Evolutionary conservation across 2,329 filamentous ascomycete species (phyloP), one percentile per base, ranked within the genome.

Genomic region (Beauveria sp.): DNA sequence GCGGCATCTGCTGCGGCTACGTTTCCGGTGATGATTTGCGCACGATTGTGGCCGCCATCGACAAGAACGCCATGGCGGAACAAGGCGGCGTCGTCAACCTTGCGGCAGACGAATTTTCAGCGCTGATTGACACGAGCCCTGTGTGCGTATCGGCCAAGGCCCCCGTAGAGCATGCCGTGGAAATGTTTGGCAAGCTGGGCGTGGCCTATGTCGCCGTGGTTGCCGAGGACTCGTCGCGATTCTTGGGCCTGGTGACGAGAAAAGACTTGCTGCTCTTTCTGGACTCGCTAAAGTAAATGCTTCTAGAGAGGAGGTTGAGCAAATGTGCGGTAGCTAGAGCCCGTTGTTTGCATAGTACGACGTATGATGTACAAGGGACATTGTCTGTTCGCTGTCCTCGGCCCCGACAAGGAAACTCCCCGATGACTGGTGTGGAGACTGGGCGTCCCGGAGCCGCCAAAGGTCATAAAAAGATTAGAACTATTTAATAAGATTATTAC

Each of bases 151-250:
- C 75, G 60, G 76, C 74, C 1, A 76, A 76, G 50, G 81, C 82
- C 49, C 82, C 82, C 10, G 74, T 86, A 66, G 83, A 86, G 68
- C 83, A 82, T 68, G 81, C 77, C 1, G 79, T 84, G 1, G 83
- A 85, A 69, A 80, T 86, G 77, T 85, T 85, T 72, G 78, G 77
- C 3, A 84, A 83, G 67, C 66, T 86, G 47, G 83, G 82, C 0
- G 64, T 85, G 65, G 71, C 81, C 62, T 77, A 84, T 71, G 63
- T 85, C 49, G 78, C 81, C 66, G 71, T 85, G 6, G 75, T 79
- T 2, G 80, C 82, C 63, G 78, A 82, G 63, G 79, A 80, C 1
- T 81, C 74, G 24, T 77, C 80, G 1, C 73, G 66, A 63, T 69
- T 84, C 52, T 70, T 81, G 3, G 82, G 83, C 0, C 79, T 85